phyloP scores from a whole-genome alignment of 345 rosid genomes.

The Citrus maxima region DNA sequence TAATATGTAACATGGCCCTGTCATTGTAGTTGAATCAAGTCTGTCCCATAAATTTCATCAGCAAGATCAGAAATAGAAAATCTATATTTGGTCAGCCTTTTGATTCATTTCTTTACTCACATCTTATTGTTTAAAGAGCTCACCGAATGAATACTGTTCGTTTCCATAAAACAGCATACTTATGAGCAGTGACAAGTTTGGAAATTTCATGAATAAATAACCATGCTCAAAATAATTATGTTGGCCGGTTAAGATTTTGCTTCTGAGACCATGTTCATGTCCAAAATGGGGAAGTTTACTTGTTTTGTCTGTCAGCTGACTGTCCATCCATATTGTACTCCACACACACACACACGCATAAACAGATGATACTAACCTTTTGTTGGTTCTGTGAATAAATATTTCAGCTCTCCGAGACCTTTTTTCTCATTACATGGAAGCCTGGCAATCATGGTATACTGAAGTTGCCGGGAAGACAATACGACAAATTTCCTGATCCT shows the following conservation, averaged over 20 bases:
- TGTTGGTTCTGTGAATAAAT: constrained; percentile 10
- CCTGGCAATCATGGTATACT: constrained; percentile 85
- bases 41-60: not conserved
- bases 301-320: not conserved
- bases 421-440: constrained; percentile 84
- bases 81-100: not conserved
- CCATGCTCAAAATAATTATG: not conserved
- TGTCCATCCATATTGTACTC: not conserved
- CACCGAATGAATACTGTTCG: not conserved
- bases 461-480: constrained; percentile 57
- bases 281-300: not conserved
- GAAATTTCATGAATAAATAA: not conserved
- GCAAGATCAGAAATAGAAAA: not conserved
- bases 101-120: not conserved
- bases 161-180: not conserved
- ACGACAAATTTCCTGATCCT: constrained; percentile 32
- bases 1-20: not conserved
- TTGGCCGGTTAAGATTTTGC: not conserved
- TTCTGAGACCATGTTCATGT: not conserved
- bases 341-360: too few relatives aligned
- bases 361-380: not conserved
- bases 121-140: not conserved
- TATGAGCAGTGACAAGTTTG: not conserved
- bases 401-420: constrained; percentile 76
- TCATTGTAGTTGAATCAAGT: not conserved